Conservation (phyloP, 2,329 filamentous ascomycete genomes). For the Beauveria pseudobassiana region DNA sequence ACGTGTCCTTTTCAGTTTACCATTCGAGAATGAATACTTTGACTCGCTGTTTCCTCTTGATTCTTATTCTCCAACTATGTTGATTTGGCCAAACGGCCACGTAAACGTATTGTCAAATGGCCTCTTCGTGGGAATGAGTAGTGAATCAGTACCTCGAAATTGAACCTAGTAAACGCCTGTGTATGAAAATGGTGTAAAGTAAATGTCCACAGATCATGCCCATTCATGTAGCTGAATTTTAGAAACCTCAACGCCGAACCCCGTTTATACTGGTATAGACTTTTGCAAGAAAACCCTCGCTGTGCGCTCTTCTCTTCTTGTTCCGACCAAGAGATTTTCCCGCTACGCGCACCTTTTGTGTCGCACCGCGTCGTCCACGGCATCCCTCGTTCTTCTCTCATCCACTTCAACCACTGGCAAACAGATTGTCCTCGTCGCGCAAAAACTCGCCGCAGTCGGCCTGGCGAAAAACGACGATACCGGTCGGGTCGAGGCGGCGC, state of each 20-base stretch:
- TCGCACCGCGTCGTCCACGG: neutral
- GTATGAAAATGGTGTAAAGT: constrained; percentile 1
- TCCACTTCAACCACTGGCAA: constrained; percentile 40
- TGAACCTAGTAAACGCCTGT: constrained; percentile 4
- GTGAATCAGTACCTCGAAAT: neutral
- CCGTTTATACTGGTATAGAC: constrained; percentile 4
- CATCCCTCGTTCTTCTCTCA: neutral
- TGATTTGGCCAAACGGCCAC: neutral
- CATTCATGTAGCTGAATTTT: constrained; percentile 6
- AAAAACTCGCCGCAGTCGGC: constrained; percentile 93
- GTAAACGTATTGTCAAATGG: neutral
- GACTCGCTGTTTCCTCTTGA: neutral
- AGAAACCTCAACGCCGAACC: constrained; percentile 4
- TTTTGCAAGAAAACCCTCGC: neutral
- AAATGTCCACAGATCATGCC: constrained; percentile 5
- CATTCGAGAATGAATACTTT: neutral
- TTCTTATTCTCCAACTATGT: neutral
- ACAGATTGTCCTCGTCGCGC: constrained; percentile 67
- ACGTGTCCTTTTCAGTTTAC: neutral
- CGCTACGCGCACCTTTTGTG: neutral
- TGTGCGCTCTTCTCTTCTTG: neutral
- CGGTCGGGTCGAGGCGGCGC: constrained; percentile 79
- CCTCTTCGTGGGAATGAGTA: neutral
- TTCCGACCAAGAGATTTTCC: neutral
- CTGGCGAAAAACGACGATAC: constrained; percentile 82